Conservation (phyloP, 1,139 yeast species). For the Arxiozyma bovina region DNA sequence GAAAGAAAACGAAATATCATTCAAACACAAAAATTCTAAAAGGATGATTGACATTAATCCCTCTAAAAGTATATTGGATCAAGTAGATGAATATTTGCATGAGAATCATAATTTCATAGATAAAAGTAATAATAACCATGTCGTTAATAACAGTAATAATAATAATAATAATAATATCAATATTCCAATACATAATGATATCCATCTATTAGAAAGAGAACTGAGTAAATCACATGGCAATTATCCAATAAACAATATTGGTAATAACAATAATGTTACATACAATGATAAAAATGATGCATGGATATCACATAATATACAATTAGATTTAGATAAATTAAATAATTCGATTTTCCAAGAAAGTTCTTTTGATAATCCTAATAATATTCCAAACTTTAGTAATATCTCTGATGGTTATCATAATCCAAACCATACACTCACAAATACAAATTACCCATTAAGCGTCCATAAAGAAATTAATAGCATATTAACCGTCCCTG, state of each 20-base stretch:
- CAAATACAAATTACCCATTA: neutral
- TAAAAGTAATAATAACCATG: neutral
- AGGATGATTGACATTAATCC: constrained; percentile 13
- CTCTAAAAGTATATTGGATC: constrained; percentile 27
- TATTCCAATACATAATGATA: neutral
- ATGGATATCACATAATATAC: constrained; percentile 8
- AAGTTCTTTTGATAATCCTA: neutral
- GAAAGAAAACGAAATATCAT: neutral
- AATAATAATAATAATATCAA: neutral
- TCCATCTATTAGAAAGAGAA: neutral
- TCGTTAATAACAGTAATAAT: neutral
- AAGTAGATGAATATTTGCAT: constrained; percentile 27
- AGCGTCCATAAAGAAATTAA: neutral
- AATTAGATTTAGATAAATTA: constrained; percentile 10
- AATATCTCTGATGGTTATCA: neutral
- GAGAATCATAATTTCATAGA: constrained; percentile 7
- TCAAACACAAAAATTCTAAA: neutral
- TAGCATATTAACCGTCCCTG: neutral
- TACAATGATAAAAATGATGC: neutral
- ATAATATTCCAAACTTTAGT: neutral
- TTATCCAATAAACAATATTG: neutral
- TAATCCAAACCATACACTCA: neutral
- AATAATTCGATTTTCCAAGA: constrained; percentile 5
- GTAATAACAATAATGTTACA: neutral
- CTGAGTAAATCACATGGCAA: neutral